Percentiles rank a stretch among this genome's conserved stretches.
These are phyloP conservation scores for Leishmania turanica DNA, from an alignment of 208 protist species.

Conservation along the genomic window DNA sequence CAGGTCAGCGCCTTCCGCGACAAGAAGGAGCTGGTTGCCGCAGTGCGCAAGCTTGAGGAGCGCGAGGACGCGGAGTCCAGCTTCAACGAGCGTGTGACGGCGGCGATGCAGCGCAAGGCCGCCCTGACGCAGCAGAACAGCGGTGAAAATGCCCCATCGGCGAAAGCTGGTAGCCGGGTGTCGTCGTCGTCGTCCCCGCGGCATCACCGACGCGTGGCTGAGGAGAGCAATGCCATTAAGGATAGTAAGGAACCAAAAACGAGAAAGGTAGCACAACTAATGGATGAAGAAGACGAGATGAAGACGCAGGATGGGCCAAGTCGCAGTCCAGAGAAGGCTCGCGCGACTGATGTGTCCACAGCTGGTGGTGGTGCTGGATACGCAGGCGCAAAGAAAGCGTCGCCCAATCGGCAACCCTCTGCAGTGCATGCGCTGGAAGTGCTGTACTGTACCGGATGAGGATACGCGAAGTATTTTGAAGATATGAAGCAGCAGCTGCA, in stretches of 20 bases:
- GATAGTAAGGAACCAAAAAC: slow-evolving; percentile 9
- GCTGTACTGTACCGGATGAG: slow-evolving; percentile 78
- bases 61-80: slow-evolving; percentile 33
- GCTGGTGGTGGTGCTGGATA: neutral
- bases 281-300: slow-evolving; percentile 15
- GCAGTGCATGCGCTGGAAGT: slow-evolving; percentile 38
- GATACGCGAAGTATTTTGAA: slow-evolving; percentile 82
- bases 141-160: slow-evolving; percentile 9
- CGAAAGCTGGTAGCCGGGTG: neutral
- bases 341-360: neutral
- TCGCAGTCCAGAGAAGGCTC: neutral
- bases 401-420: neutral
- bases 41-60: slow-evolving; percentile 42
- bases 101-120: slow-evolving; percentile 32
- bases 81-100: slow-evolving; percentile 30
- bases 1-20: slow-evolving; percentile 19
- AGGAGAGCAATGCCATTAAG: slow-evolving; percentile 20
- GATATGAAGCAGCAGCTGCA: slow-evolving; percentile 50
- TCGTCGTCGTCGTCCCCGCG: neutral
- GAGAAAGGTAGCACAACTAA: slow-evolving; percentile 24
- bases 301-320: neutral
- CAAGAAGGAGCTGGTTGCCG: slow-evolving; percentile 44
- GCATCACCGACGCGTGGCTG: neutral
- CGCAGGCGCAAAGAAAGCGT: neutral
- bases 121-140: neutral